These are phyloP conservation scores for Cadophora luteo-olivacea DNA, from an alignment of 2,329 filamentous ascomycete species.

Conservation along the genomic window DNA sequence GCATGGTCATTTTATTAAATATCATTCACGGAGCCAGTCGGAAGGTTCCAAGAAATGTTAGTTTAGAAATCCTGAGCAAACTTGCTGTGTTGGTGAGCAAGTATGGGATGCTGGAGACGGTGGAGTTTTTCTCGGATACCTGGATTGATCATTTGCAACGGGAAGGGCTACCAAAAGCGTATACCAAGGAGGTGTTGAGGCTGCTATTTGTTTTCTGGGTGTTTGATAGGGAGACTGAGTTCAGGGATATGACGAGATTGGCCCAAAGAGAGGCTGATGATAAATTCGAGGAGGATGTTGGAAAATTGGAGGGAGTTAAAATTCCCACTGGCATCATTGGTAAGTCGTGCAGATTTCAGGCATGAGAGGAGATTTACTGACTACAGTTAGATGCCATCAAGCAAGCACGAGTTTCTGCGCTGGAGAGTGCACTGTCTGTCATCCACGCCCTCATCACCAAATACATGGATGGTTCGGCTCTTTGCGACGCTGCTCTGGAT, in stretches of 20 bases:
- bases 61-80: constrained; percentile 51
- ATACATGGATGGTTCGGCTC: constrained; percentile 31
- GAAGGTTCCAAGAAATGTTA: constrained; percentile 49
- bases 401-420: constrained; percentile 28
- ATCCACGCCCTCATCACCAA: constrained; percentile 33
- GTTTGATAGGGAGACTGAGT: constrained; percentile 32
- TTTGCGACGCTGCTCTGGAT: constrained; percentile 31
- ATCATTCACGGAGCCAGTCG: constrained; percentile 52
- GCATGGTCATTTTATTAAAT: constrained; percentile 51
- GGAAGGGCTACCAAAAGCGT: constrained; percentile 32
- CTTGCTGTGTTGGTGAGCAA: constrained; percentile 53
- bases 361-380: neutral
- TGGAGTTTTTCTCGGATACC: constrained; percentile 50
- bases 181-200: constrained; percentile 32
- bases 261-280: constrained; percentile 34
- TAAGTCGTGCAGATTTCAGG: constrained; percentile 21
- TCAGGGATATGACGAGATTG: constrained; percentile 34
- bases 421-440: constrained; percentile 29
- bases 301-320: constrained; percentile 14
- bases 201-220: constrained; percentile 37
- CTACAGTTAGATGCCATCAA: constrained; percentile 31
- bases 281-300: constrained; percentile 29
- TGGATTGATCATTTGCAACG: constrained; percentile 48
- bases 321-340: constrained; percentile 29
- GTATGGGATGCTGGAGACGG: constrained; percentile 51